Percentiles rank a stretch among this genome's conserved stretches.
phyloP scores from a whole-genome alignment of 257 asterid species.

The Gentiana dahurica region DNA sequence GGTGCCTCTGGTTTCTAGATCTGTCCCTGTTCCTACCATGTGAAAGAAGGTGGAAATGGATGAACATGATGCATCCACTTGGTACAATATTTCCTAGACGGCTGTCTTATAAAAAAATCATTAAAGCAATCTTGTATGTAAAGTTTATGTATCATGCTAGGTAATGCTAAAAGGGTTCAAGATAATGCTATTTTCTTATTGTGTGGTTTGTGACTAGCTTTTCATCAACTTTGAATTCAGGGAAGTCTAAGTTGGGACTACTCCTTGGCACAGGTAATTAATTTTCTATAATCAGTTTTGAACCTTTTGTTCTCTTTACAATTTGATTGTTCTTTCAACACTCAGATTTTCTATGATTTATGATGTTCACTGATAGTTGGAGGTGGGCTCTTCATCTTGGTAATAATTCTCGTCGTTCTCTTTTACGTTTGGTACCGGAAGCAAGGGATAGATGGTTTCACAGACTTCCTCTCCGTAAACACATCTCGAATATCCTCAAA shows the following conservation, averaged over 20 bases:
- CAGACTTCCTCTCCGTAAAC: conserved; percentile 25
- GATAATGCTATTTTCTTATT: too few species aligned
- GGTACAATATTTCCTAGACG: too few species aligned
- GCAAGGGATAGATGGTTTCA: conserved; percentile 18
- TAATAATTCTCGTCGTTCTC: conserved; percentile 1
- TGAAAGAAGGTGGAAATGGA: too few species aligned
- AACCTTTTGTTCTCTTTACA: not conserved
- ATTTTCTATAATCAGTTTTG: not conserved
- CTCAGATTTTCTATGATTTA: not conserved
- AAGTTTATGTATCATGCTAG: too few species aligned
- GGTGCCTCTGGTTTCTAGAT: too few species aligned
- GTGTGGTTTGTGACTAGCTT: not conserved
- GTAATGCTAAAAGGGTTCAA: too few species aligned
- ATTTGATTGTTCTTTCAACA: not conserved
- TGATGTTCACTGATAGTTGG: conserved; percentile 23
- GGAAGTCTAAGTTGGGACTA: not conserved
- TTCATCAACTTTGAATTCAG: not conserved
- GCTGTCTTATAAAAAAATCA: too few species aligned
- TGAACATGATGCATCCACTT: too few species aligned
- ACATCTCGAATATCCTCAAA: conserved; percentile 28
- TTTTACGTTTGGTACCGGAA: conserved; percentile 22
- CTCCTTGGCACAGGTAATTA: not conserved
- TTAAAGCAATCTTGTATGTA: too few species aligned
- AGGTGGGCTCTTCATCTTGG: conserved; percentile 13
- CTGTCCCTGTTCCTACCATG: too few species aligned